Evolutionary conservation across 1,284 basidiomycete genomes (phyloP), one percentile per base, ranked within the genome.

Genomic region (Marasmius oreades): DNA sequence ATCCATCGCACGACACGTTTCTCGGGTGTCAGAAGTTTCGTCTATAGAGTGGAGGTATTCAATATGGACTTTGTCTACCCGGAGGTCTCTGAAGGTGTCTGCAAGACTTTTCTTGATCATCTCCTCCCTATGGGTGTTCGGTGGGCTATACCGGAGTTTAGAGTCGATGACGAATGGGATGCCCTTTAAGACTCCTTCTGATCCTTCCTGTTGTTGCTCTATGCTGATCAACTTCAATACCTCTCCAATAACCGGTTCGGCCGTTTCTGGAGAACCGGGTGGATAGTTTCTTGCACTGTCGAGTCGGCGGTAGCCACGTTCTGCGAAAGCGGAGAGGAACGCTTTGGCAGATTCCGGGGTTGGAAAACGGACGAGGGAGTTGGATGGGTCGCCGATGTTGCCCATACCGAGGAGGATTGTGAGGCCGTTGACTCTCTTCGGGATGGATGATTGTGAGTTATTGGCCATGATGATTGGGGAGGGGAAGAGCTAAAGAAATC

Each of bases 201-300:
- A 10, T 24, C 22, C 24, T 31, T 14, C 24, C 8, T 28, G 12
- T 31, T 4, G 6, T 16, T 48, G 3, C 18, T 39, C 37, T 12
- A 12, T 4, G 37, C 14, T 39, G 37, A 39, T 39, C 37, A 39
- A 20, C 14, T 16, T 20, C 14, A 48, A 18, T 8, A 26, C 26
- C 26, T 48, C 46, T 11, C 46, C 46, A 10, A 48, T 48, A 3
- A 48, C 6, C 4, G 46, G 46, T 31, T 48, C 46, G 28, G 23
- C 22, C 2, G 46, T 48, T 26, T 48, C 46, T 6, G 46, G 46
- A 3, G 22, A 11, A 10, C 46, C 46, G 23, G 46, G 46, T 28
- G 46, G 46, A 48, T 48, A 48, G 28, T 48, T 48, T 16, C 46
- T 24, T 7, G 46, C 46, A 48, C 24, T 48, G 26, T 48, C 46